Evolutionary conservation across 208 protist species (phyloP), one percentile per base, ranked within the genome.

Genomic region (Trypanosoma caninum): DNA sequence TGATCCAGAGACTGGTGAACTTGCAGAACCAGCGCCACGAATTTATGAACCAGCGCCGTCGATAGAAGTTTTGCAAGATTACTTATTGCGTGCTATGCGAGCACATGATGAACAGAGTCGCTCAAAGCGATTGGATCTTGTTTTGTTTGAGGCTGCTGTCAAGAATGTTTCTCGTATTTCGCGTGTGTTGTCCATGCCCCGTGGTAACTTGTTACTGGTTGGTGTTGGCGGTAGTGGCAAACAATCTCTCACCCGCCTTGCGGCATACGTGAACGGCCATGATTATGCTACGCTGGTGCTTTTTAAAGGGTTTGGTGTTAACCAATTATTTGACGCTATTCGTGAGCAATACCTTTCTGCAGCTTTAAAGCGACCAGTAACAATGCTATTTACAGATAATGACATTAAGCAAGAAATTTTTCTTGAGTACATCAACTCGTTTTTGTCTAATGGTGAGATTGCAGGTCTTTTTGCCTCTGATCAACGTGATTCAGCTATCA

Each of bases 381-480:
- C 89, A 30, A 98, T 99, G 88, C 85, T 99, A 22, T 98, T 99
- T 76, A 98, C 98, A 14, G 97, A 99, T 74, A 97, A 95, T 60
- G 97, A 99, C 69, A 97, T 99, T 74, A 99, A 98, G 78, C 82
- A 98, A 61, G 97, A 99, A 72, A 84, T 93, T 41, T 99, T 99
- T 83, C 84, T 99, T 20, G 97, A 99, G 84, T 98, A 98, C 80
- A 98, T 99, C 80, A 99, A 99, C 84, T 97, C 91, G 60, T 96
- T 97, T 75, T 67, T 97, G 37, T 97, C 91, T 22, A 96, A 94
- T 64, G 93, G 93, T 74, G 90, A 97, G 64, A 94, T 99, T 71
- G 89, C 98, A n/a, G 93, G 94, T 42, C 82, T 99, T n/a, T 99
- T 99, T 77, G 77, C 93, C 9, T 98, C 94, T 52, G 98, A 99